Percentiles rank a stretch among this genome's conserved stretches.
Conservation (phyloP, 2,329 filamentous ascomycete species). For the Fusarium avenaceum region DNA sequence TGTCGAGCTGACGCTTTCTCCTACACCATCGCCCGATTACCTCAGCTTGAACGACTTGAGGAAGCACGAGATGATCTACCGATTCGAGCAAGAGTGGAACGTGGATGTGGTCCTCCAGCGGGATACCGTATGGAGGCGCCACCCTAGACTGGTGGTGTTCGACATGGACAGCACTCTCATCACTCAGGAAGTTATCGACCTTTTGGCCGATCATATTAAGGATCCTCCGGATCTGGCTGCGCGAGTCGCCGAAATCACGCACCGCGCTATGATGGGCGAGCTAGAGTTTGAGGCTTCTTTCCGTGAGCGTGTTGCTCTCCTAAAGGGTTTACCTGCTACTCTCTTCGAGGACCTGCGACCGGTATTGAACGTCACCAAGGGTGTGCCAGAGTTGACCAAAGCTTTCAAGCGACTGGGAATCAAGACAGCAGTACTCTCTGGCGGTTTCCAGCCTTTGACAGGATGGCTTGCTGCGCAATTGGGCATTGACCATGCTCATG, state of each 20-base stretch:
- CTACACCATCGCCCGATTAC: constrained; percentile 72
- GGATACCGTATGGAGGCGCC: constrained; percentile 79
- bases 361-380: constrained; percentile 83
- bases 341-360: constrained; percentile 84
- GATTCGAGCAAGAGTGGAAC: constrained; percentile 90
- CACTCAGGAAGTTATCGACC: constrained; percentile 96
- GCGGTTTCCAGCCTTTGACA: constrained; percentile 91
- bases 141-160: constrained; percentile 91
- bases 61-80: constrained; percentile 84
- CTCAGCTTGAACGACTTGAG: constrained; percentile 77
- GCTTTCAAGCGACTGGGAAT: constrained; percentile 83
- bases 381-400: constrained; percentile 79
- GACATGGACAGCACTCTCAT: constrained; percentile 99
- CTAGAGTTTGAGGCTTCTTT: constrained; percentile 91
- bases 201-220: constrained; percentile 84
- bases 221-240: constrained; percentile 79
- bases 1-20: constrained; percentile 75
- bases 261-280: constrained; percentile 95
- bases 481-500: constrained; percentile 88
- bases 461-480: constrained; percentile 85
- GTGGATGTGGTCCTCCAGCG: constrained; percentile 84
- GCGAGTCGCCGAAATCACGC: constrained; percentile 89
- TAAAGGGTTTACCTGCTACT: constrained; percentile 82
- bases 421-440: constrained; percentile 90
- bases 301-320: constrained; percentile 81